phyloP scores from a whole-genome alignment of 768 basidiomycete genomes.

The Multifurca ochricompacta region DNA sequence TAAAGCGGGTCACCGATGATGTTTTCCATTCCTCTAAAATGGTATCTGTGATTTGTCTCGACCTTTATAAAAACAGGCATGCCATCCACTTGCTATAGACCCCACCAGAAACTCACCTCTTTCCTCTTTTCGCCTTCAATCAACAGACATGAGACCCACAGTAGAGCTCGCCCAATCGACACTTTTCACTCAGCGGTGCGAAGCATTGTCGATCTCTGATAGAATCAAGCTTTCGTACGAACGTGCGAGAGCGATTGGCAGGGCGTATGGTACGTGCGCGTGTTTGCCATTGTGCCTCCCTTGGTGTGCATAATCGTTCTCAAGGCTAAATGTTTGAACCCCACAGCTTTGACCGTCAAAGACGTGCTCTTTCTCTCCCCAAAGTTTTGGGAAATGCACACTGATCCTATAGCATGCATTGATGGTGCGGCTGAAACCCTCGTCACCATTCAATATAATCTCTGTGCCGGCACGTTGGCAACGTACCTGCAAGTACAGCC shows the following conservation, averaged over 20 bases:
- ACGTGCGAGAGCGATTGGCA: too few relatives aligned
- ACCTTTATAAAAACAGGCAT: too few relatives aligned
- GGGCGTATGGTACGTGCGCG: constrained; percentile 18
- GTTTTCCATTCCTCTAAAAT: too few relatives aligned
- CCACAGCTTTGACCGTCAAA: constrained; percentile 25
- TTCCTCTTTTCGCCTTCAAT: too few relatives aligned
- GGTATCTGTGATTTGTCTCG: too few relatives aligned
- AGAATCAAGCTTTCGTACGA: constrained; percentile 5
- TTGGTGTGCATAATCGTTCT: background rate
- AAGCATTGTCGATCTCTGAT: background rate
- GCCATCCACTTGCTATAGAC: too few relatives aligned
- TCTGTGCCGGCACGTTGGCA: constrained; percentile 31
- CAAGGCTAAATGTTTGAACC: background rate
- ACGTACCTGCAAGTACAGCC: constrained; percentile 22
- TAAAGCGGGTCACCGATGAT: too few relatives aligned
- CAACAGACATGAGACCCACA: constrained; percentile 1
- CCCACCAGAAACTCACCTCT: too few relatives aligned
- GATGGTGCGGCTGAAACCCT: constrained; percentile 29
- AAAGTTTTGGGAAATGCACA: too few relatives aligned
- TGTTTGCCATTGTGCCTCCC: background rate
- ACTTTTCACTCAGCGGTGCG: background rate
- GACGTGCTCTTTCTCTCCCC: too few relatives aligned
- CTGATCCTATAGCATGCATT: constrained; percentile 25
- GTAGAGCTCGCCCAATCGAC: background rate
- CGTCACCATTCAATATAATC: constrained; percentile 33